Conservation (phyloP, 345 rosid genomes). For the Bruguiera sexangula region DNA sequence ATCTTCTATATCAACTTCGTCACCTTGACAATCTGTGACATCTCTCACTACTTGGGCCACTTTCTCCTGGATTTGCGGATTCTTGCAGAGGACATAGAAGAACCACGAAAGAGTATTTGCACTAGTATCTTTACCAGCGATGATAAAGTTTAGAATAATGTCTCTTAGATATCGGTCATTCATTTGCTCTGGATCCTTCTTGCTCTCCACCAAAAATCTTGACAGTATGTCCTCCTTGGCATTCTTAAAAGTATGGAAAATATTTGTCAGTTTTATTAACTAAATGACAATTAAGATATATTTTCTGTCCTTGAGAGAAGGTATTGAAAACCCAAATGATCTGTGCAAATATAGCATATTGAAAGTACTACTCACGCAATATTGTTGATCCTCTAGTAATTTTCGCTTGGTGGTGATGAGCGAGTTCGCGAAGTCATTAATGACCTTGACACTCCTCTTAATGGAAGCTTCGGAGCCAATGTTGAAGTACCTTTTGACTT, state of each 20-base stretch:
- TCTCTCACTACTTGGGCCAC: conserved; percentile 44
- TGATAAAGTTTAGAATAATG: conserved; percentile 53
- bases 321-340: too few species aligned
- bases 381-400: conserved; percentile 19
- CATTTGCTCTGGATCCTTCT: conserved; percentile 54
- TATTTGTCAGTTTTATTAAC: background rate
- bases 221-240: conserved; percentile 60
- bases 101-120: conserved; percentile 63
- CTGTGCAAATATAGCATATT: too few species aligned
- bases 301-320: background rate
- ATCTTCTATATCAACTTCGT: conserved; percentile 24
- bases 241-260: conserved; percentile 26
- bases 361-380: conserved; percentile 29
- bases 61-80: conserved; percentile 64
- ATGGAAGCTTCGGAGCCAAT: conserved; percentile 54
- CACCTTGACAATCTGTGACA: conserved; percentile 26
- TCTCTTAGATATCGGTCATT: conserved; percentile 56
- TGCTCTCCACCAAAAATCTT: conserved; percentile 45
- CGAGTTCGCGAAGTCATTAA: conserved; percentile 47
- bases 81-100: conserved; percentile 60
- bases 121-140: conserved; percentile 65
- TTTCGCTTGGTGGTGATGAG: conserved; percentile 49
- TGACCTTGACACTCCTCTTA: conserved; percentile 39
- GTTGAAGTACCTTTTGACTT: conserved; percentile 50
- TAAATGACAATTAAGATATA: background rate